These are phyloP conservation scores for Penicillium daleae DNA, from an alignment of 495 filamentous ascomycete species.

Conservation along the genomic window DNA sequence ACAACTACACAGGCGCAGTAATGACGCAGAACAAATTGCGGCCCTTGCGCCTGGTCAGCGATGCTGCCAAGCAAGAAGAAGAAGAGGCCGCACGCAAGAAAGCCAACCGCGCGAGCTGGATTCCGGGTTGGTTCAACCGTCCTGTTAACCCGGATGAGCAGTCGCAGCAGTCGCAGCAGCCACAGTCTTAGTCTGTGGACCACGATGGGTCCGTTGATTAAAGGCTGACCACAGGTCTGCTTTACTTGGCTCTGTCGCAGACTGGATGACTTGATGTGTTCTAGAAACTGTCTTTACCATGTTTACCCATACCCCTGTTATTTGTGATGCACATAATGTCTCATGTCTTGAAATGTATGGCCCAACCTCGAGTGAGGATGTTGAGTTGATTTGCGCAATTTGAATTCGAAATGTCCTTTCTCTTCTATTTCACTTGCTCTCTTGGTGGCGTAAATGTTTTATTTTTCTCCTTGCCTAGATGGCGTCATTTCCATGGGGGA, in stretches of 20 bases:
- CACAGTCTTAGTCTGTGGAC: conserved; percentile 4
- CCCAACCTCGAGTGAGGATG: conserved; percentile 18
- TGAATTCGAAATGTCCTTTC: conserved; percentile 17
- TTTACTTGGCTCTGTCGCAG: conserved; percentile 7
- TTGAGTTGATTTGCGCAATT: conserved; percentile 20
- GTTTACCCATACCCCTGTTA: conserved; percentile 36
- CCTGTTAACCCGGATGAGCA: conserved; percentile 30
- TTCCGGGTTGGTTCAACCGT: conserved; percentile 57
- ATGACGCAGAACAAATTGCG: conserved; percentile 79
- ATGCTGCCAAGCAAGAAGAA: conserved; percentile 46
- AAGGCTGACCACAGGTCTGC: not conserved
- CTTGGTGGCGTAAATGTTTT: not conserved
- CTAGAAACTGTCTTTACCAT: conserved; percentile 26
- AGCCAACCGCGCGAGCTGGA: conserved; percentile 65
- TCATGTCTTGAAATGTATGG: conserved; percentile 27
- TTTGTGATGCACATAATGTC: conserved; percentile 34
- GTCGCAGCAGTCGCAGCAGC: conserved; percentile 9
- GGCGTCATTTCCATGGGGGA: not conserved
- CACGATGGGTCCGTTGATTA: too few species aligned
- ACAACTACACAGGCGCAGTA: conserved; percentile 58
- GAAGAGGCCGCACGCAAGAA: conserved; percentile 58
- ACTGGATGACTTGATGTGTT: conserved; percentile 36
- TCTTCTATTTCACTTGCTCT: not conserved
- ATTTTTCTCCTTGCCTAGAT: not conserved
- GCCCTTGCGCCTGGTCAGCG: conserved; percentile 78